Evolutionary conservation across 176 grass and related monocot species (phyloP), one percentile per base, ranked within the genome.

Genomic region (Musa beccarii): DNA sequence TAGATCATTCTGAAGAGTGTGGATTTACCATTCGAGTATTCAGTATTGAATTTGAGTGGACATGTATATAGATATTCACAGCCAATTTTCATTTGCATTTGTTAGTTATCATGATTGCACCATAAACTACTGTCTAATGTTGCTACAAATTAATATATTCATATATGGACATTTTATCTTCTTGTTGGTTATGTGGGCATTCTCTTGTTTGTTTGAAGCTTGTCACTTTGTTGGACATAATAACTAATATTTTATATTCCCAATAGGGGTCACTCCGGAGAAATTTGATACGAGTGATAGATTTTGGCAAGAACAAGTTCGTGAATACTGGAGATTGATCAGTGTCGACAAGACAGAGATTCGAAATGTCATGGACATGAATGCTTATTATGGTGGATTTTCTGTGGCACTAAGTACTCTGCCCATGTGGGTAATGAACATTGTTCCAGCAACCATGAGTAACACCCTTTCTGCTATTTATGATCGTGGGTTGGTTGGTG

Each of bases 311-410:
- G 85, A 91, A 51, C 86, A 90, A 76, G 82, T 87, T 83, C 73
- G 24, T 17, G 67, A 87, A 76, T 98, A 98, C 71, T 98, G 95
- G 95, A 90, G 75, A 74, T 77, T 93, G 78, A 82, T 98, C 73
- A 79, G 59, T 81, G 59, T 82, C 70, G 73, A 83, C 79, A 87
- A 86, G 80, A 81, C 73, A 49, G 89, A 80, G 74, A 84, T 98
- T 51, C 79, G 88, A 76, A 98, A 98, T 76, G 79, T 98, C 59
- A 89, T 98, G 95, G 95, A 98, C 79, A 93, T 93, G 95, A 98
- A 89, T 87, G 88, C 95, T 84, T 81, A 89, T 73, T 87, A 86
- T 87, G 95, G 95, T 20, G 86, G 95, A 80, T 98, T 93, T 81
- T 81, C 95, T 71, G 85, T 87, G 69, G 90, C 90, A 70, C 71